Evolutionary conservation across 495 filamentous ascomycete genomes (phyloP), one percentile per base, ranked within the genome.

Genomic region (Hyphodiscus hymeniophilus): DNA sequence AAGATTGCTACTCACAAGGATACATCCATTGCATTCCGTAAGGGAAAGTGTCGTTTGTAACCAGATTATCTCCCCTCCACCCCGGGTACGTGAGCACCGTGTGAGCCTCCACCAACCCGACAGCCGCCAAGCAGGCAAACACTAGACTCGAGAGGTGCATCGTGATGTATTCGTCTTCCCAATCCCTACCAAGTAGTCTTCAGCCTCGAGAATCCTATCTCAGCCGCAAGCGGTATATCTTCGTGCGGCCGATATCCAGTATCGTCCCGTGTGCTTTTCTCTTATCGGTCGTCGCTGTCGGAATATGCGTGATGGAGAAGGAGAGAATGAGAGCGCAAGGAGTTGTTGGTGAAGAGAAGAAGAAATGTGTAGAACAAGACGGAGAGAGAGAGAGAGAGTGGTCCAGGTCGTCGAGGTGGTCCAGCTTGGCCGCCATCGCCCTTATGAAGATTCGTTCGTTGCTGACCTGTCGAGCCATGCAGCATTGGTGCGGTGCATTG

Each of bases 11-110:
- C 86, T 72, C 70, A 98, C 92, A 99, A 66, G 94, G 92, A 73
- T 96, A 99, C 64, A 84, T 81, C 91, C 92, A 97, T 69, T 95
- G 85, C 87, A 95, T 91, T 67, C 94, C 92, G 57, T 87, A 95
- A 3, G 89, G 90, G 60, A 77, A 94, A 5, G 77, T 76, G 4
- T 77, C 77, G 64, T 87, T 94, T 38, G 82, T 84, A 56, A 82
- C 73, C 33, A 97, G 75, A 62, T 94, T 97, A 69, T 99, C 84
- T 55, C 89, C 92, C 79, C 92, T 75, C 81, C 87, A 94, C 56
- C 86, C 87, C 1, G 94, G 94, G 60, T 97, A 99, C 51, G 83
- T 82, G 66, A 97, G 85, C 60, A 95, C 72, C 12, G 79, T 92
- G 63, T 99, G 92, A 36, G 92, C 85, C 36, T 74, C 63, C 38